Base-by-base conservation (phyloP, 495 filamentous ascomycete species). In the Glutinoglossum americanum region DNA sequence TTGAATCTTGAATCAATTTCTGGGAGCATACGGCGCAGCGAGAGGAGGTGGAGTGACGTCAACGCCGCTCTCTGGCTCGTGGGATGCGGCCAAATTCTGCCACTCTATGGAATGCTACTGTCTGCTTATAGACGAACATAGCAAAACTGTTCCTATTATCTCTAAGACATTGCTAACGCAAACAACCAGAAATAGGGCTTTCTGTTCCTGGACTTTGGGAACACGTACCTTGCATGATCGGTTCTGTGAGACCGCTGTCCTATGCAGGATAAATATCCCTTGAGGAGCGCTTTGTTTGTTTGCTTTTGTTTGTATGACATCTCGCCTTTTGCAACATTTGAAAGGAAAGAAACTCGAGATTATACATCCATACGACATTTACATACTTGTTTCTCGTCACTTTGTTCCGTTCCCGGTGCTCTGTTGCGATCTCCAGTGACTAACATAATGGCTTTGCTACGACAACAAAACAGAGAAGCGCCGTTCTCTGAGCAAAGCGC, bases 191-290 rank as follows among this genome's bases (percentile, higher is more conserved):
- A 45, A 21, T 11, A 45, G 41, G 10, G 41, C 41, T 45, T 45
- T 45, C 41, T 53, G 49, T 53, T 28, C 26, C 47, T 53, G 49
- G 49, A 53, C 17, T 21, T 30, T 8, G 15, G 15, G 7, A 1
- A 19, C 28, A 27, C 13, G 25, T 53, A 53, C 49, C 49, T 30
- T 53, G 49, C 49, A 30, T 53, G 28, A 5, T 19, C 19, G 49
- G 25, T 30, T 53, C 49, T 30, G 11, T 3, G 23, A 30, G 1
- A 53, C 19, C 30, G 21, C 25, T 17, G 47, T 10, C 13, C 49
- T 10, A 53, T 53, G 26, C 49, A 53, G 49, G 49, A 53, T 53
- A 53, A 53, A 53, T 53, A 53, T 28, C 49, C 49, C 6, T 30
- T 19, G 49, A 53, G 19, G 49, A 17, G 30, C 49, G 19, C 49